These are phyloP conservation scores for Lactarius indigo DNA, from an alignment of 768 basidiomycete genomes.

Conservation along the genomic window DNA sequence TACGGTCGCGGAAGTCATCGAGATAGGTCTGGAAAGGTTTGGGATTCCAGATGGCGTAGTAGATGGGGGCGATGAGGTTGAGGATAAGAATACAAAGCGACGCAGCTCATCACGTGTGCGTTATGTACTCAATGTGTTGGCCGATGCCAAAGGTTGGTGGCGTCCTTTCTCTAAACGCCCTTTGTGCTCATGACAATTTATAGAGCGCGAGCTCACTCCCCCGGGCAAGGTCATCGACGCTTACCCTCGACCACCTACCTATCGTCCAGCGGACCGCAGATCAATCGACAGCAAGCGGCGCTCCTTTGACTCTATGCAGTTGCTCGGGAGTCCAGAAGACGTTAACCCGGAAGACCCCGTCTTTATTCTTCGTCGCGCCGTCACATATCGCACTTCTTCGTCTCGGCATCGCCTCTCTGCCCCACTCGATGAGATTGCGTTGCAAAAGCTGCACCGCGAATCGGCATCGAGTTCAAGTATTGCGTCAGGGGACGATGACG, in stretches of 20 bases:
- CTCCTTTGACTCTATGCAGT: slow-evolving; percentile 75
- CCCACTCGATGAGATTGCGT: slow-evolving; percentile 79
- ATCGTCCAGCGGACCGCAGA: slow-evolving; percentile 59
- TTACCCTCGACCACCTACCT: slow-evolving; percentile 68
- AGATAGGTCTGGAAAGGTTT: slow-evolving; percentile 86
- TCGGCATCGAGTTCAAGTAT: slow-evolving; percentile 55
- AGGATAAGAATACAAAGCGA: slow-evolving; percentile 84
- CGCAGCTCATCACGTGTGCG: slow-evolving; percentile 74
- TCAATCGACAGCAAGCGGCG: slow-evolving; percentile 70
- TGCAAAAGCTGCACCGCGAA: slow-evolving; percentile 69
- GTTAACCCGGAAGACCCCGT: slow-evolving; percentile 79
- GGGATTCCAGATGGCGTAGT: slow-evolving; percentile 97
- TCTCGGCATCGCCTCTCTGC: slow-evolving; percentile 70
- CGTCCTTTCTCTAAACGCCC: background rate
- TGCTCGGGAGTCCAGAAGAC: slow-evolving; percentile 71
- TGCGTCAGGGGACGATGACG: slow-evolving; percentile 47
- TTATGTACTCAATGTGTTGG: slow-evolving; percentile 68
- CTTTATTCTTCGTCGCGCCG: slow-evolving; percentile 84
- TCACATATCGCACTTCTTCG: slow-evolving; percentile 65
- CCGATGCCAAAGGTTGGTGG: slow-evolving; percentile 60
- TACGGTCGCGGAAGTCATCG: slow-evolving; percentile 95
- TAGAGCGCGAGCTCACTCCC: slow-evolving; percentile 76
- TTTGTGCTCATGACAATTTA: slow-evolving; percentile 15
- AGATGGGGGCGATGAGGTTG: slow-evolving; percentile 96
- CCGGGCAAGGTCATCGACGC: slow-evolving; percentile 85